A percentile compares a stretch with the other conserved stretches of the same genome.
These are phyloP conservation scores for Pestalotiopsis sp. DNA, from an alignment of 2,329 filamentous ascomycete genomes.

Conservation along the genomic window DNA sequence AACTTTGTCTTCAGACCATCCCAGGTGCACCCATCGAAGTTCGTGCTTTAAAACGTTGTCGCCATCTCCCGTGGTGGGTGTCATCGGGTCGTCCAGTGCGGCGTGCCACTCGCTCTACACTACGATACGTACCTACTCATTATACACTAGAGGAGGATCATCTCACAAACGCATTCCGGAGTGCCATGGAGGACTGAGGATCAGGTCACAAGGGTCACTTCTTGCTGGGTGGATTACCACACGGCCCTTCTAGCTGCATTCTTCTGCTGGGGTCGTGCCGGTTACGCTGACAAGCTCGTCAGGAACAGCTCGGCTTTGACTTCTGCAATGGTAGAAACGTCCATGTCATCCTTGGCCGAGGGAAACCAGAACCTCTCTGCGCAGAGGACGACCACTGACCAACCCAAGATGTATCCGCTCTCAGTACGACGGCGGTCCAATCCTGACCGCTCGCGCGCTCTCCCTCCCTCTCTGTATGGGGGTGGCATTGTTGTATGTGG, in stretches of 20 bases:
- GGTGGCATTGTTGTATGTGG: neutral
- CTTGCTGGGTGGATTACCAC: slow-evolving; percentile 6
- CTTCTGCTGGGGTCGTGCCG: slow-evolving; percentile 5
- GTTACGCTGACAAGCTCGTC: slow-evolving; percentile 7
- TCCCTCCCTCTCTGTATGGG: neutral
- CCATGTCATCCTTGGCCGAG: slow-evolving; percentile 2
- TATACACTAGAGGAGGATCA: neutral
- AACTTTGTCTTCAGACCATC: neutral
- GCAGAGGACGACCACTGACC: neutral
- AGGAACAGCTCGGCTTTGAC: slow-evolving; percentile 8
- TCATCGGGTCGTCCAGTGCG: neutral
- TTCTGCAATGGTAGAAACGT: slow-evolving; percentile 10
- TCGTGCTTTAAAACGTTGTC: neutral
- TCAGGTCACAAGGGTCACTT: slow-evolving; percentile 4
- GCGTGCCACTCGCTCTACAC: neutral
- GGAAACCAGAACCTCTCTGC: slow-evolving; percentile 1
- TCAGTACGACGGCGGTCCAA: neutral
- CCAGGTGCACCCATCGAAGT: neutral
- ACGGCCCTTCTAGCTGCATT: slow-evolving; percentile 12
- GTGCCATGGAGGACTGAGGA: neutral
- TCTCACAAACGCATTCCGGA: neutral
- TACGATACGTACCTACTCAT: neutral
- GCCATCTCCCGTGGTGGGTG: slow-evolving; percentile 5
- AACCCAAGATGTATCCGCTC: neutral
- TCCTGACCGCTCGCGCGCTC: neutral